Base-by-base conservation (phyloP, 495 filamentous ascomycete genomes). In the Alectoria sarmentosa region DNA sequence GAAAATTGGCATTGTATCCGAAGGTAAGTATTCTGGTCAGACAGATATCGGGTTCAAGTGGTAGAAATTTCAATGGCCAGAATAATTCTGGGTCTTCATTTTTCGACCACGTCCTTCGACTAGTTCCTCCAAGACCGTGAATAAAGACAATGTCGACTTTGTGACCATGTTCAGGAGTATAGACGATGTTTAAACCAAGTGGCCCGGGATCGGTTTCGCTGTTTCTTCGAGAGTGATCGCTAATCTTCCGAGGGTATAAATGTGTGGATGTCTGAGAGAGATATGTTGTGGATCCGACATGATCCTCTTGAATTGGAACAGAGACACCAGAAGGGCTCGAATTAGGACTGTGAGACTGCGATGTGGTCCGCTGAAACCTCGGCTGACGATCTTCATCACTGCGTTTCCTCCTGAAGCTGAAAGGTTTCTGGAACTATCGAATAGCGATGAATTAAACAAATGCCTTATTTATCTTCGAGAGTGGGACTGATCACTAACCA, bases 1-100 rank as follows among this genome's bases (percentile, higher is more conserved):
- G 46, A 56, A 76, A 73, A 39, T 71, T 70, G 2, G 73, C 69
- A 68, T 78, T 74, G 59, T 78, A 78, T 3, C 76, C 76, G 39
- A 75, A 78, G 0, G 72, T 73, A 41, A 74, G 48, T 36, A 78
- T 73, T 60, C 76, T 67, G 19, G 69, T 70, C 11, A 38, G 11
- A 23, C 60, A 54, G 14, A 76, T 61, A 21, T 72, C 71, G 4
- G 72, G 63, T 36, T 76, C 75, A 14, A 71, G 55, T 19, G 75
- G 75, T 4, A 78, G 69, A 61, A 66, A 77, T 19, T 62, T 62
- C 38, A 68, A 39, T 3, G 75, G 75, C 75, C 75, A 77, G 61
- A 75, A 77, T 1, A 70, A 63, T 0, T 71, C 65, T 6, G 65
- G 67, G 64, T 77, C 66, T 38, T 64, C 32, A 14, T 74, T 36